Conservation (phyloP, 805 yeast genomes). For the Blastobotrys parvus region DNA sequence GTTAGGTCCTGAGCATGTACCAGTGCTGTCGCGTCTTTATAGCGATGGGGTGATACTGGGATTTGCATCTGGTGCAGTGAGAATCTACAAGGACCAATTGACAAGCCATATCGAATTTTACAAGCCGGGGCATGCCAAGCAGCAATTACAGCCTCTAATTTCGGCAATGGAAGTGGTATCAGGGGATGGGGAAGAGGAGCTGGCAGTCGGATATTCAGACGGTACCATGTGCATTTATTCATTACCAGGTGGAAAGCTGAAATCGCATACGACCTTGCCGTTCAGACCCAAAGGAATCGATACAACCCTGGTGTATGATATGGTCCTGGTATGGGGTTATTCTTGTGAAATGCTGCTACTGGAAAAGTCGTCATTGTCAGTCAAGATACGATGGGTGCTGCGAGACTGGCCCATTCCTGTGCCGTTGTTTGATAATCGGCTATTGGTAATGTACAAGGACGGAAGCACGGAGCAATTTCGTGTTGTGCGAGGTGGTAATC, state of each 20-base stretch:
- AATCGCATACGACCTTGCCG: constrained; percentile 4
- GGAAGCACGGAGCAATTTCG: constrained; percentile 1
- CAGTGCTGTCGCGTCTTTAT: not conserved
- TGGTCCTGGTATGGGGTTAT: constrained; percentile 16
- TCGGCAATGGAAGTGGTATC: not conserved
- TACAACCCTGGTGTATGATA: not conserved
- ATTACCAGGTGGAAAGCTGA: constrained; percentile 9
- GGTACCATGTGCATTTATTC: constrained; percentile 3
- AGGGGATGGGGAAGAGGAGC: not conserved
- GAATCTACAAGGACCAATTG: not conserved
- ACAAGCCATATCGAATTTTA: not conserved
- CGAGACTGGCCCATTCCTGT: constrained; percentile 16
- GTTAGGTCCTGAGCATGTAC: not conserved
- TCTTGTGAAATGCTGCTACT: constrained; percentile 10
- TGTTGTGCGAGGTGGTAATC: not conserved
- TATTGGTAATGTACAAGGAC: constrained; percentile 6
- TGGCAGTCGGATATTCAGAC: constrained; percentile 6
- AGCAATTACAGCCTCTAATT: too few relatives aligned
- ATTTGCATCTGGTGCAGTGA: constrained; percentile 1
- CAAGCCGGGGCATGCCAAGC: too few relatives aligned
- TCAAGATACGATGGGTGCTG: constrained; percentile 5
- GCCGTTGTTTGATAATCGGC: constrained; percentile 8
- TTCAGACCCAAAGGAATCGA: constrained; percentile 11
- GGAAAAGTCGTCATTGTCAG: constrained; percentile 6
- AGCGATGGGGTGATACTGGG: constrained; percentile 1